Evolutionary conservation across 345 rosid genomes (phyloP), one percentile per base, ranked within the genome.

Genomic region (Pseudoturritis turrita): DNA sequence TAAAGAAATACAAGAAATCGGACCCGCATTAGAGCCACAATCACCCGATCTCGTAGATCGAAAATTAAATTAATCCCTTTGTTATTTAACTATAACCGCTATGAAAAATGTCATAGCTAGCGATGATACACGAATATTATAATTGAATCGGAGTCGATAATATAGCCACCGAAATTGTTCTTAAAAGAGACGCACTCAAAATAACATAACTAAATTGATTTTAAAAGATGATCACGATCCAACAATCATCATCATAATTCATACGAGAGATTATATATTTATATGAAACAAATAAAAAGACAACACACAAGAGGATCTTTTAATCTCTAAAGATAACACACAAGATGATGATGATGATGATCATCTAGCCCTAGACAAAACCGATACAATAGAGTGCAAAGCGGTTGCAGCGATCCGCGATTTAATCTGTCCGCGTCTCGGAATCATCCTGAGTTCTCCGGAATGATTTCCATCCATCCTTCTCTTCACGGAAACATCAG

Each of bases 331-430:
- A 44, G 35, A 55, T 41, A 29, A 58, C 0, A 31, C 49, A 44
- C n/a, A 45, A 10, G 35, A 52, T 53, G 37, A 62, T 33, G 13
- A 39, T 29, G 39, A 44, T 57, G 23, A 31, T 21, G 3, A 52
- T 0, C 54, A 57, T 73, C 59, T 65, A 65, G 72, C 19, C 51
- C 49, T 73, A 47, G 59, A 56, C 10, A 65, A 57, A 74, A 65
- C 72, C 4, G 67, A 74, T 10, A 74, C 15, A n/a, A 74, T 57
- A 47, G 72, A 74, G 18, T 65, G 45, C 26, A 74, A 57, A 46
- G 61, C 72, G 31, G 67, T 65, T 65, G 72, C 59, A 26, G 66
- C 78, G 0, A 65, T 74, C 45, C 67, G 72, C 13, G 78, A 45
- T 65, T 74, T 74, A 14, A 74, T 57, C 43, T 65, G 36, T 0